Evolutionary conservation across 164 flowering plant species (phyloP), one percentile per base, ranked within the genome.

Genomic region (Litsea cubeba): DNA sequence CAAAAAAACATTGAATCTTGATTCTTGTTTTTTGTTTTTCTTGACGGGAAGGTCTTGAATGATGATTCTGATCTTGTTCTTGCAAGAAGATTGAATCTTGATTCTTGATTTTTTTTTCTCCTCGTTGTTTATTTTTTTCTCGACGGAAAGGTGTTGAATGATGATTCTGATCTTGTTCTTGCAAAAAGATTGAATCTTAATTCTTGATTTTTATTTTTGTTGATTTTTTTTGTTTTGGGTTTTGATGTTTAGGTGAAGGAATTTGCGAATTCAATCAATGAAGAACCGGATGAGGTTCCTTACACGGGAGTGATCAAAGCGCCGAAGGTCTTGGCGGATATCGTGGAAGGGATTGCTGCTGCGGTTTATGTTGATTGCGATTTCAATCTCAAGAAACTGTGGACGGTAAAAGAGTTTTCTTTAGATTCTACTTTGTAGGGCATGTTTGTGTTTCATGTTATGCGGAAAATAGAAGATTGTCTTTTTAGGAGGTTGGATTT

Each of bases 311-410:
- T 71, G n/a, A 78, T 92, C 2, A 90, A 94, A 79, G 97, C 97
- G 5, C 98, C 98, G 0, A 91, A 92, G 77, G 80, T 91, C 75
- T 88, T 92, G 2, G 97, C 97, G 0, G 97, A 94, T 70, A 85
- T 94, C 66, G 95, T 90, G 11, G 98, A 94, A 75, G 85, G 97
- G 15, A 65, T 94, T 50, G 91, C 90, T 0, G 98, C 90, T 5
- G 98, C 98, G 18, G 72, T 94, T 49, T 94, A 89, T 75, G 79
- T 91, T 8, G 98, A 92, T 71, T 78, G 88, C 71, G 49, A 78
- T 50, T 89, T 80, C 72, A 83, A 91, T 81, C 77, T 92, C 40
- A 71, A 84, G 62, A 71, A 15, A 5, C 78, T 91, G 1, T 94
- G 98, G 97, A 58, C 68, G 86, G 97, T 94, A 50, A 10, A 46